Percentiles rank a stretch among this genome's conserved stretches.
These are phyloP conservation scores for Adansonia digitata DNA, from an alignment of 345 rosid species.

Conservation along the genomic window DNA sequence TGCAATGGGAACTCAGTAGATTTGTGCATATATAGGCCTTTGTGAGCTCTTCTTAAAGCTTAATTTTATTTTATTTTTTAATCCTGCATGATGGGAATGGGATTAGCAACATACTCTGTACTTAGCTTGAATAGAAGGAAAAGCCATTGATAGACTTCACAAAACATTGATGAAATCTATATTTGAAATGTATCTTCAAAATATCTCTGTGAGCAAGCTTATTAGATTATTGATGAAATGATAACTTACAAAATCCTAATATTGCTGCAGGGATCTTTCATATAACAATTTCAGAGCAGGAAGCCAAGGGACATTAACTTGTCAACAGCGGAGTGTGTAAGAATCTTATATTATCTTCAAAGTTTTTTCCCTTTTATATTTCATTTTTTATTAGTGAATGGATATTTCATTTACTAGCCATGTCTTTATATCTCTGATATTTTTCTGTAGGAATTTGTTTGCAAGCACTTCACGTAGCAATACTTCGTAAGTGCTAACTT, in stretches of 20 bases:
- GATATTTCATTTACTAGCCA: not conserved
- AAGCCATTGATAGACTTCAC: not conserved
- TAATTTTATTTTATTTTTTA: too few relatives aligned
- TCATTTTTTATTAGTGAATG: not conserved
- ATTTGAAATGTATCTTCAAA: not conserved
- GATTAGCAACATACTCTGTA: not conserved
- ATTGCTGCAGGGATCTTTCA: slow-evolving; percentile 32
- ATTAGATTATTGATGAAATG: not conserved
- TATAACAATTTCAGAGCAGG: slow-evolving; percentile 25
- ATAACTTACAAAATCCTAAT: not conserved
- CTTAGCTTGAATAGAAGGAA: slow-evolving; percentile 11
- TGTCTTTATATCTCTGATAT: not conserved
- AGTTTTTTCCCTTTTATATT: not conserved
- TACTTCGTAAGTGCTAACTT: slow-evolving; percentile 16
- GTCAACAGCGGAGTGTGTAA: slow-evolving; percentile 18
- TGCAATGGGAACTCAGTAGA: not conserved
- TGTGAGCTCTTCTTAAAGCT: not conserved
- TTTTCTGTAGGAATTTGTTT: slow-evolving; percentile 35
- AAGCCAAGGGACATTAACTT: not conserved
- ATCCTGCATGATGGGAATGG: too few relatives aligned
- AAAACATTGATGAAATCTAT: too few relatives aligned
- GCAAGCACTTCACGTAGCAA: slow-evolving; percentile 24
- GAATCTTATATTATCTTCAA: slow-evolving; percentile 4
- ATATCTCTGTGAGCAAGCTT: not conserved
- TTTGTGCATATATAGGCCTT: not conserved